Evolutionary conservation across 805 yeast genomes (phyloP), one percentile per base, ranked within the genome.

Genomic region (Zygoascus ofunaensis): DNA sequence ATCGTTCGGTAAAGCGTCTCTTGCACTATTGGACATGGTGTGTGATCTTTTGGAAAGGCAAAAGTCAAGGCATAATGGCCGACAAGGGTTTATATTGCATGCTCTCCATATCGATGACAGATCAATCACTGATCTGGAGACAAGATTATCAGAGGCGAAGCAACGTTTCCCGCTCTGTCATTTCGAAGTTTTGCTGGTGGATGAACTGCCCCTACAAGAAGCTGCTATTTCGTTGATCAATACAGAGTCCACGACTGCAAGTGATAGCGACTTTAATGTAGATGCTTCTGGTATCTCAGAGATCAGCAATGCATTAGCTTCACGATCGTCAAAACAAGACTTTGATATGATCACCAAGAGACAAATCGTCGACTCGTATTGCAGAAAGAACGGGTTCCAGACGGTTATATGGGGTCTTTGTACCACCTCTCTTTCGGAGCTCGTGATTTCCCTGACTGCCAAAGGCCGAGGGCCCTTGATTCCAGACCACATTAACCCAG

Each of bases 381-480:
- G 33, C 64, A 52, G 54, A 4, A 60, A 63, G 10, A 61, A 66
- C 14, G 55, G 61, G 0, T 73, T 79, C 53, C 66, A 71, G n/a
- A 71, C 83, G n/a, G 64, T 86, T 2, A 41, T 87, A 5, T 76
- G 77, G 66, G 86, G 90, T 1, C 84, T 80, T 56, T 78, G 83
- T 22, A 84, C 86, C 94, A 83, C 95, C 1, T 71, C 79, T 35
- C 59, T 89, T 20, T 94, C 97, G 1, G 86, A 82, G 54, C 79
- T 79, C 49, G 77, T 84, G n/a, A 68, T 90, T 28, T 71, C 94
- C 0, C 62, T 84, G 44, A 81, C 94, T 0, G 87, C 87, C 4
- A 84, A 80, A 55, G 97, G 97, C 10, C 72, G 95, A 49, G 97
- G 96, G 0, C 70, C 82, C 1, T 71, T 71, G 28, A 72, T 89